Percentiles rank a stretch among this genome's conserved stretches.
phyloP scores from a whole-genome alignment of 805 yeast genomes.

The Wilhelminamyces savonicus region DNA sequence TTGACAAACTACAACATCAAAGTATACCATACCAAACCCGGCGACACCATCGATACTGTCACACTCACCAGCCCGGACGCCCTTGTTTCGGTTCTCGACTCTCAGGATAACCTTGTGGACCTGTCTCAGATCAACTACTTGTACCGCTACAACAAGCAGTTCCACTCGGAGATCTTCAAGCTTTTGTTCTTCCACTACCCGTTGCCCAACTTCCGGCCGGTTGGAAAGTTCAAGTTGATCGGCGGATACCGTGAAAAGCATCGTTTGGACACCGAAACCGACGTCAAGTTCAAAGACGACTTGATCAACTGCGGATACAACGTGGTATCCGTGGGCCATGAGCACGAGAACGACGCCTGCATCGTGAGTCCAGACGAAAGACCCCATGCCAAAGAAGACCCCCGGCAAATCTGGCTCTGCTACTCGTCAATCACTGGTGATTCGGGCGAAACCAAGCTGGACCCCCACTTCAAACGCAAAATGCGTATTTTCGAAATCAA shows the following conservation, averaged over 20 bases:
- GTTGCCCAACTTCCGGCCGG: slow-evolving; percentile 36
- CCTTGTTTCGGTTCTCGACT: slow-evolving; percentile 28
- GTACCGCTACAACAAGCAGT: slow-evolving; percentile 15
- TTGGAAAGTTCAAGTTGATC: slow-evolving; percentile 30
- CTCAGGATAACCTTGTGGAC: slow-evolving; percentile 20
- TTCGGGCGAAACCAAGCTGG: slow-evolving; percentile 22
- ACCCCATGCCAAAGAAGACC: slow-evolving; percentile 2
- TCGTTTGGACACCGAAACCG: slow-evolving; percentile 22
- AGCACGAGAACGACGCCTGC: slow-evolving; percentile 40
- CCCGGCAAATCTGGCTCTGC: slow-evolving; percentile 29
- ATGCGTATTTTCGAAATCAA: slow-evolving; percentile 29
- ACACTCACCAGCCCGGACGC: slow-evolving; percentile 11
- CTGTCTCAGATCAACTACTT: slow-evolving; percentile 29
- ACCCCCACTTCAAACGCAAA: slow-evolving; percentile 22
- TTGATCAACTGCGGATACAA: slow-evolving; percentile 28
- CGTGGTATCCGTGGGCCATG: slow-evolving; percentile 36
- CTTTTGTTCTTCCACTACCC: slow-evolving; percentile 36
- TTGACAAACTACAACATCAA: slow-evolving; percentile 31
- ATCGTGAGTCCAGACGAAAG: slow-evolving; percentile 18
- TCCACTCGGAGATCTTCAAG: slow-evolving; percentile 12
- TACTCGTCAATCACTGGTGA: slow-evolving; percentile 34
- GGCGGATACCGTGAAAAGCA: slow-evolving; percentile 35
- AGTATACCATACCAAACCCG: slow-evolving; percentile 8
- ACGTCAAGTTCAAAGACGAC: slow-evolving; percentile 24
- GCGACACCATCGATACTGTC: slow-evolving; percentile 1